These are phyloP conservation scores for Fusarium temperatum DNA, from an alignment of 2,329 filamentous ascomycete genomes.

Conservation along the genomic window DNA sequence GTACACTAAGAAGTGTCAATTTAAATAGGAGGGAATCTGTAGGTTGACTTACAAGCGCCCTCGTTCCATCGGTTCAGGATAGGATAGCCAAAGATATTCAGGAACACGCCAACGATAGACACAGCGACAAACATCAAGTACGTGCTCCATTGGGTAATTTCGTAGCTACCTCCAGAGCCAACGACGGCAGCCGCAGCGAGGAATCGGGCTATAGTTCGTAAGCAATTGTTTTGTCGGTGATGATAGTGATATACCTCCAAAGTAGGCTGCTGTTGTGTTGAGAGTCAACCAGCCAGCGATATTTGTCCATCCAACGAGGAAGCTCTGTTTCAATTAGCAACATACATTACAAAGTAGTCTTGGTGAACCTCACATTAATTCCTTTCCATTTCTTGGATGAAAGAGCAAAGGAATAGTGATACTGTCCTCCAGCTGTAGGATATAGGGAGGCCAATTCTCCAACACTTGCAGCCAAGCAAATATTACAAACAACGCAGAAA, in stretches of 20 bases:
- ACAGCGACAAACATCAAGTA: conserved; percentile 53
- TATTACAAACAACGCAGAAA: conserved; percentile 34
- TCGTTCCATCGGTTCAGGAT: conserved; percentile 55
- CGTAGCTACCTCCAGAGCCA: conserved; percentile 50
- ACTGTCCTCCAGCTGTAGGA: conserved; percentile 46
- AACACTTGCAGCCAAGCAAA: conserved; percentile 31
- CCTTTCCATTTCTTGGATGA: conserved; percentile 52
- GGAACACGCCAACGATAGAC: conserved; percentile 34
- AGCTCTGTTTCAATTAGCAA: conserved; percentile 45
- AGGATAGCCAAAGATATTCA: conserved; percentile 55
- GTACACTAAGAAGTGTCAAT: conserved; percentile 42
- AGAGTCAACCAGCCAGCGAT: conserved; percentile 57
- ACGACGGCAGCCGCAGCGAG: conserved; percentile 53
- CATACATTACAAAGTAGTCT: fast-evolving
- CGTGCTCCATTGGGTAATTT: conserved; percentile 51
- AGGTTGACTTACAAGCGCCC: conserved; percentile 45
- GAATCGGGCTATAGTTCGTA: conserved; percentile 49
- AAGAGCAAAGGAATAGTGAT: conserved; percentile 54
- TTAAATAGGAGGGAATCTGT: neutral
- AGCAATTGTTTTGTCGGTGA: neutral
- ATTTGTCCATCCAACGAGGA: conserved; percentile 55
- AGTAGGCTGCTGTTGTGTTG: conserved; percentile 55
- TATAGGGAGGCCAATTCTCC: conserved; percentile 35
- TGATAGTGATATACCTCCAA: conserved; percentile 46
- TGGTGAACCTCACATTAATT: conserved; percentile 41